Percentiles rank a stretch among this genome's conserved stretches.
These are phyloP conservation scores for Theobroma cacao DNA, from an alignment of 345 rosid genomes.

Conservation along the genomic window DNA sequence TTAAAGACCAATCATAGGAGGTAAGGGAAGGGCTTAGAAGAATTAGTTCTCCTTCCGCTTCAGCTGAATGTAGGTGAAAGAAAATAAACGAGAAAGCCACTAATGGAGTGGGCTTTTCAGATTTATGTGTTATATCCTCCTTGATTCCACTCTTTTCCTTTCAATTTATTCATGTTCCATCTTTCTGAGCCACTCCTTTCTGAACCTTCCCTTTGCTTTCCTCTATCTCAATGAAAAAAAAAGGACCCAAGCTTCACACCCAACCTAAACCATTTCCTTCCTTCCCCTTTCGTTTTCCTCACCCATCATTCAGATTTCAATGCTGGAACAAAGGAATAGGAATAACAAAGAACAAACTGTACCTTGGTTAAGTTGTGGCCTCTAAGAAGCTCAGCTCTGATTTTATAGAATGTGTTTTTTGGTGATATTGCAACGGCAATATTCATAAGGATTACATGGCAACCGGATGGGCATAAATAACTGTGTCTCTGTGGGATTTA, in stretches of 20 bases:
- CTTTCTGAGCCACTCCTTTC: not conserved
- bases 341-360: not conserved
- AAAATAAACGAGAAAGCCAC: not conserved
- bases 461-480: conserved; percentile 52
- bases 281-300: not conserved
- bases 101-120: not conserved
- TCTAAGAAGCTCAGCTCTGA: conserved; percentile 52
- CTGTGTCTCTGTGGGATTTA: conserved; percentile 25
- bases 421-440: conserved; percentile 56
- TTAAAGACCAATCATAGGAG: not conserved
- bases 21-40: not conserved
- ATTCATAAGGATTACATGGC: conserved; percentile 43
- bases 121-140: not conserved
- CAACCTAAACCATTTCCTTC: not conserved
- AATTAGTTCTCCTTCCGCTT: not conserved
- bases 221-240: not conserved
- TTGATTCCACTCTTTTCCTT: not conserved
- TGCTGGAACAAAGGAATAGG: not conserved
- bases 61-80: not conserved
- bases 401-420: conserved; percentile 52
- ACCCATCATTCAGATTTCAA: not conserved
- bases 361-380: conserved; percentile 51
- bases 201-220: not conserved
- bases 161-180: not conserved
- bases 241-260: not conserved